Percentiles rank a stretch among this genome's conserved stretches.
These are phyloP conservation scores for Candida adriatica DNA, from an alignment of 805 yeast species.

Conservation along the genomic window DNA sequence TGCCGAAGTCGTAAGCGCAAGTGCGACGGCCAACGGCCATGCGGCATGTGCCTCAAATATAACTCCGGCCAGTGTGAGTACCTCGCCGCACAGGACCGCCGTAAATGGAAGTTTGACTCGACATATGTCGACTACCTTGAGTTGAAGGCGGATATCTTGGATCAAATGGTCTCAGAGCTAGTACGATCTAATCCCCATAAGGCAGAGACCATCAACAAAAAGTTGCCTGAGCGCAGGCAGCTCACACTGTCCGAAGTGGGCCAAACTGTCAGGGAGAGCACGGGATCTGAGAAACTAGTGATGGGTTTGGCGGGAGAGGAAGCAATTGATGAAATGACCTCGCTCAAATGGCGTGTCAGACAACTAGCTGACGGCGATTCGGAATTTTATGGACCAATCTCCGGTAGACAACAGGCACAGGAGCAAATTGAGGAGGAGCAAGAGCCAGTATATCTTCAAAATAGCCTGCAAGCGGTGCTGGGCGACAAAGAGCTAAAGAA, in stretches of 20 bases:
- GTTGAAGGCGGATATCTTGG: conserved; percentile 23
- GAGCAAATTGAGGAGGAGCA: conserved; percentile 10
- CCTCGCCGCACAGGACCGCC: conserved; percentile 17
- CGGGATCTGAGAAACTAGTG: background rate
- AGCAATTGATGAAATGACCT: conserved; percentile 28
- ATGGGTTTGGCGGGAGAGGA: background rate
- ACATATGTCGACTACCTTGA: conserved; percentile 26
- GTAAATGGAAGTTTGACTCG: conserved; percentile 27
- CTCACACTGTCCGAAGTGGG: conserved; percentile 17
- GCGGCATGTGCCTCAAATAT: conserved; percentile 33
- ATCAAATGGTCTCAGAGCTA: conserved; percentile 22
- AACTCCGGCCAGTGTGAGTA: conserved; percentile 20
- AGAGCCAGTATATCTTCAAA: too few relatives aligned
- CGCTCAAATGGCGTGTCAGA: conserved; percentile 29
- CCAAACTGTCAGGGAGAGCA: background rate
- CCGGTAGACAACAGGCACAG: conserved; percentile 26
- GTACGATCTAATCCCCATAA: conserved; percentile 17
- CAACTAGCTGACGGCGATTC: conserved; percentile 22
- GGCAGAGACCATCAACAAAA: conserved; percentile 8
- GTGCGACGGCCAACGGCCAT: conserved; percentile 40
- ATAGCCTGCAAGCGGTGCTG: too few relatives aligned
- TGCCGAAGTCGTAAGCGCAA: conserved; percentile 37
- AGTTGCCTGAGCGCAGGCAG: conserved; percentile 9
- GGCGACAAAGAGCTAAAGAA: too few relatives aligned
- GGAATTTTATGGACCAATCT: conserved; percentile 30